Evolutionary conservation across 2,329 filamentous ascomycete genomes (phyloP).

Genomic region (Penicillium sp.): DNA sequence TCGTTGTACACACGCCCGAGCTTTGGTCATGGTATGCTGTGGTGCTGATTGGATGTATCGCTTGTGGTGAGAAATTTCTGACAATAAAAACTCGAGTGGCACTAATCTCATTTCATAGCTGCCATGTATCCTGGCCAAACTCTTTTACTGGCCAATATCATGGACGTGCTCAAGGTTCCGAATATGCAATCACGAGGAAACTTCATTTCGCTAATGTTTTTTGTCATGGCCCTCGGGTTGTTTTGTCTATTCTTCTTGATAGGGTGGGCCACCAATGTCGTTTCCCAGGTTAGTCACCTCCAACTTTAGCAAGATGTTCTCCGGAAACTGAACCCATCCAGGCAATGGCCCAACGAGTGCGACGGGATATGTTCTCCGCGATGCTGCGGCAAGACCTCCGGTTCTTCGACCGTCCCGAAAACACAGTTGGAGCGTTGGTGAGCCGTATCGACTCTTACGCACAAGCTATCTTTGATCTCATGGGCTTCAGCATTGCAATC

Average conservation of each 20-base stretch:
- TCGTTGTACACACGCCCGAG: constrained; percentile 5
- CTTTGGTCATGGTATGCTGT: constrained; percentile 2
- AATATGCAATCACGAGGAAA: constrained; percentile 33
- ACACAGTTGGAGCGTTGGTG: constrained; percentile 52
- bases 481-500: constrained; percentile 55
- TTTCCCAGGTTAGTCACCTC: constrained; percentile 35
- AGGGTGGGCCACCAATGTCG: constrained; percentile 35
- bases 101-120: too few relatives aligned
- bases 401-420: constrained; percentile 52
- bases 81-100: too few relatives aligned
- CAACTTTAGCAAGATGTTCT: too few relatives aligned
- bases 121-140: constrained; percentile 54
- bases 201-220: constrained; percentile 46
- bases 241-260: constrained; percentile 47
- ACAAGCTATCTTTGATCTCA: constrained; percentile 48
- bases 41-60: constrained; percentile 1
- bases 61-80: background rate
- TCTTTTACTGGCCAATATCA: constrained; percentile 34
- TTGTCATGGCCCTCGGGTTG: constrained; percentile 46
- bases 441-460: constrained; percentile 38
- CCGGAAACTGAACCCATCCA: too few relatives aligned
- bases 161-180: constrained; percentile 23
- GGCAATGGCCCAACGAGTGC: too few relatives aligned
- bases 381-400: constrained; percentile 43
- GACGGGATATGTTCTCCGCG: constrained; percentile 25